Base-by-base conservation (phyloP, 176 grass and related monocot genomes). In the Tuctoria greenei region DNA sequence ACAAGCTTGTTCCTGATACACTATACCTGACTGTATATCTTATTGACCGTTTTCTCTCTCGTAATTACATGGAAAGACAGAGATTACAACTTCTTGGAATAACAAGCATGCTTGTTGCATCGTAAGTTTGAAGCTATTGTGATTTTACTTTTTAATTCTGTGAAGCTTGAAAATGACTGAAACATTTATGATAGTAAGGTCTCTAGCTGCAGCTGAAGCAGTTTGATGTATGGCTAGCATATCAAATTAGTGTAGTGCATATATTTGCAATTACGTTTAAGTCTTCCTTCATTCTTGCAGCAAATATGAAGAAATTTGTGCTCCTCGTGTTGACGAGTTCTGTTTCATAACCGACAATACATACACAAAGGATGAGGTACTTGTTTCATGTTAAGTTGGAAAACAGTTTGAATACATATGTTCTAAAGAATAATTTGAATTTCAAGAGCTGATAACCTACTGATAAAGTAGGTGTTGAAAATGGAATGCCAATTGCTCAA, bases 81-180 rank as follows among this genome's bases (percentile, higher is more conserved):
- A 87, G 71, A 64, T 64, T 98, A 15, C 95, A 98, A 69, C 87
- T 98, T 54, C 86, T 98, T 74, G 95, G 95, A 74, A 82, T 98
- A 79, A 92, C 95, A 16, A 88, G 89, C 80, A 90, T 98, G 95
- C 61, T 98, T 64, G 92, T 98, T 84, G 95, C 95, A 37, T 94
- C 91, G 95, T 98, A 92, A 94, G 84, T 84, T 61, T 92, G 63
- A 6, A 1, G 35, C 69, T 54, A 18, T 4, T 9, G 21, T 21
- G 21, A 21, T 20, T 54, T 54, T 54, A 51, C 21, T 51, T 6
- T 51, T 51, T 4, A 20, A 4, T 51, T 20, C 5, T 51, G 49
- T 20, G 16, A 51, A 51, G 16, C 17, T 51, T 51, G 6, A 17
- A 15, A 47, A 16, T 47, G 49, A 54, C 41, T 2, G 13, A 8